Base-by-base conservation (phyloP, 106 monocot genomes). In the Amphibolis antarctica region DNA sequence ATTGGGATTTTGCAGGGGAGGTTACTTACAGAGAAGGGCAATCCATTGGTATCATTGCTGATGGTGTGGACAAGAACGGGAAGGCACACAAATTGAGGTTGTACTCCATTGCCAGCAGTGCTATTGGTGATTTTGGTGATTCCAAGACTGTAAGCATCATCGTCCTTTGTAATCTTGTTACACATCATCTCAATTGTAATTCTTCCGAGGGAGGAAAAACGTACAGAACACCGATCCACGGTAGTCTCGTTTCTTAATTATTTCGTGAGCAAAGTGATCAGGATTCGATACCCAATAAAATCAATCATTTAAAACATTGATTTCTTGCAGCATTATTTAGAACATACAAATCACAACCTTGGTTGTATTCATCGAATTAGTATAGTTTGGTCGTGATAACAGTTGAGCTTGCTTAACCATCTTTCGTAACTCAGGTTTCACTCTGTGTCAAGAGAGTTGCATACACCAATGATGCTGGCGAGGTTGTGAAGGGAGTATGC, bases 91-190 rank as follows among this genome's bases (percentile, higher is more conserved):
- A 93, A 74, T 59, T 93, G 72, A 83, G 93, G 55, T 54, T 93
- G 44, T 93, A 93, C 63, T 93, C 93, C n/a, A 93, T 93, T 53
- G 93, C 93, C 46, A 93, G 93, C 81, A 93, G 88, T 63, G 93
- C 93, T 49, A 62, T 93, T 61, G 93, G 93, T 0, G 93, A 93
- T 54, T 88, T 93, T 48, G 93, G 93, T 42, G 93, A 93, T 70
- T 86, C 88, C 21, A 93, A 86, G 68, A 85, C 88, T 18, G 93
- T 93, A 56, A 83, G 82, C 75, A 68, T 19, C 22, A 5, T 21
- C 9, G 5, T 53, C 10, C 53, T 21, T 21, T 53, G 36, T 36
- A 4, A 36, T 36, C 36, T 36, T 36, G n/a, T n/a, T n/a, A 36
- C 7, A 36, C 2, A 36, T 7, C 22, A 5, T 21, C 10, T 10